Percentiles rank a stretch among this genome's conserved stretches.
Evolutionary conservation across 1,284 basidiomycete genomes (phyloP).

Genomic region (Apiotrichum mycotoxinovorans): DNA sequence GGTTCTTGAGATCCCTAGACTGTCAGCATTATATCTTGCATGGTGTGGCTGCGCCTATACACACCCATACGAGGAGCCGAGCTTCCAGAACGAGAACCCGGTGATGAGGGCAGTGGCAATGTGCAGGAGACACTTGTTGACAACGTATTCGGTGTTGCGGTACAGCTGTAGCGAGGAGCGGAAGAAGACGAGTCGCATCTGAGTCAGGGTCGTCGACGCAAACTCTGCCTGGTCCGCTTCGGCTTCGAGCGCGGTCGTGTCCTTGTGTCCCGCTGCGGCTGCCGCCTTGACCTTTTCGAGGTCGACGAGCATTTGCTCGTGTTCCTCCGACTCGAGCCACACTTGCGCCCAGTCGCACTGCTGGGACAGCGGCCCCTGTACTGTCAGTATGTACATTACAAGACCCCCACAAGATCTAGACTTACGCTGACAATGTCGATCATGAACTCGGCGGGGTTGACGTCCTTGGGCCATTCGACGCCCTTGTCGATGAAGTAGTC

Average conservation of each 20-base stretch:
- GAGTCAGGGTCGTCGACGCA: slow-evolving; percentile 12
- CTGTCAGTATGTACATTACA: no score
- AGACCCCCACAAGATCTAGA: no score
- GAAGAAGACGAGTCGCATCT: slow-evolving; percentile 15
- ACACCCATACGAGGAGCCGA: neutral
- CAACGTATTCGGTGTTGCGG: slow-evolving; percentile 24
- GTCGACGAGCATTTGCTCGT: slow-evolving; percentile 44
- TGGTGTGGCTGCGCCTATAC: no score
- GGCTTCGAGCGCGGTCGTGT: neutral
- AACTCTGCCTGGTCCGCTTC: slow-evolving; percentile 18
- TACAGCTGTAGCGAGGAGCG: slow-evolving; percentile 14
- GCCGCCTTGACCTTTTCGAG: slow-evolving; percentile 45
- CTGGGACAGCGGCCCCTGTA: slow-evolving; percentile 45
- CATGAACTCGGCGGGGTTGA: slow-evolving; percentile 55
- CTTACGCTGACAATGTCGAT: slow-evolving; percentile 42
- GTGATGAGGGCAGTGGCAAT: slow-evolving; percentile 12
- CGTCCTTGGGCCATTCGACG: slow-evolving; percentile 47
- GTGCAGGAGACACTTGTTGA: slow-evolving; percentile 27
- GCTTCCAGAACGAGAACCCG: slow-evolving; percentile 26
- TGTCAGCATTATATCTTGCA: neutral
- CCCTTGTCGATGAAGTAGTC: slow-evolving; percentile 51
- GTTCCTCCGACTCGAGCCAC: slow-evolving; percentile 57
- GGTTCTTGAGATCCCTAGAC: slow-evolving; percentile 15
- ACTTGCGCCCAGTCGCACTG: slow-evolving; percentile 65
- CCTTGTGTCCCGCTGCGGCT: neutral